Conservation (phyloP, 768 basidiomycete species). For the Termitomyces sp. region DNA sequence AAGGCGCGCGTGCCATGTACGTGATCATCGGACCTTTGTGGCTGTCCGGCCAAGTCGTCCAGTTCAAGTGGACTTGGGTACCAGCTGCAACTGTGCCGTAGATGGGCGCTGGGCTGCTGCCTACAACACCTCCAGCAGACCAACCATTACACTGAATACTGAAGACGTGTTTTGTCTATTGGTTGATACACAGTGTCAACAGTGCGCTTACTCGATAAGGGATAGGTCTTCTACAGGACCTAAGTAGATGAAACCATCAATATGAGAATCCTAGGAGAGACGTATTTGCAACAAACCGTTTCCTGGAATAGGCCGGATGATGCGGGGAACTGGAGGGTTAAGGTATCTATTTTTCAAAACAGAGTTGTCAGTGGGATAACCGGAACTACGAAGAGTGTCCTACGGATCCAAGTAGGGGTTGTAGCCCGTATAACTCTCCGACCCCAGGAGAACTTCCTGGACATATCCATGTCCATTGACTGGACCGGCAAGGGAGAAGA, state of each 20-base stretch:
- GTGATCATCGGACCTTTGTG: slow-evolving; percentile 42
- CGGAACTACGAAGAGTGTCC: background rate
- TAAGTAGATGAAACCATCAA: background rate
- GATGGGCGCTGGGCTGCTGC: slow-evolving; percentile 34
- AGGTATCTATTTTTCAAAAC: slow-evolving; percentile 15
- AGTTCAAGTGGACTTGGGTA: slow-evolving; percentile 24
- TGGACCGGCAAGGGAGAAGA: slow-evolving; percentile 9
- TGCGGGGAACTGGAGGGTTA: slow-evolving; percentile 28
- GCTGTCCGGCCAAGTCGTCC: slow-evolving; percentile 31
- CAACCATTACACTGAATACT: slow-evolving; percentile 32
- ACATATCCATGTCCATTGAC: slow-evolving; percentile 33
- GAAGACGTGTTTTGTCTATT: background rate
- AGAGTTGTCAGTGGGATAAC: background rate
- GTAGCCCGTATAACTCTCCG: slow-evolving; percentile 29
- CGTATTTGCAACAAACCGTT: slow-evolving; percentile 16
- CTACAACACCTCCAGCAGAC: slow-evolving; percentile 20
- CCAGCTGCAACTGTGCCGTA: slow-evolving; percentile 37
- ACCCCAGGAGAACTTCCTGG: slow-evolving; percentile 29
- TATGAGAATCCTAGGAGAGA: too few species aligned
- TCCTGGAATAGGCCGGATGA: slow-evolving; percentile 33
- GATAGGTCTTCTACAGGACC: slow-evolving; percentile 33
- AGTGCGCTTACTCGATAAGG: slow-evolving; percentile 24
- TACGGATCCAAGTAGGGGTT: slow-evolving; percentile 33
- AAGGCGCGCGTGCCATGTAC: slow-evolving; percentile 41
- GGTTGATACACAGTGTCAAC: too few species aligned